phyloP scores from a whole-genome alignment of 2,329 filamentous ascomycete genomes.

The Hysterium pulicare region DNA sequence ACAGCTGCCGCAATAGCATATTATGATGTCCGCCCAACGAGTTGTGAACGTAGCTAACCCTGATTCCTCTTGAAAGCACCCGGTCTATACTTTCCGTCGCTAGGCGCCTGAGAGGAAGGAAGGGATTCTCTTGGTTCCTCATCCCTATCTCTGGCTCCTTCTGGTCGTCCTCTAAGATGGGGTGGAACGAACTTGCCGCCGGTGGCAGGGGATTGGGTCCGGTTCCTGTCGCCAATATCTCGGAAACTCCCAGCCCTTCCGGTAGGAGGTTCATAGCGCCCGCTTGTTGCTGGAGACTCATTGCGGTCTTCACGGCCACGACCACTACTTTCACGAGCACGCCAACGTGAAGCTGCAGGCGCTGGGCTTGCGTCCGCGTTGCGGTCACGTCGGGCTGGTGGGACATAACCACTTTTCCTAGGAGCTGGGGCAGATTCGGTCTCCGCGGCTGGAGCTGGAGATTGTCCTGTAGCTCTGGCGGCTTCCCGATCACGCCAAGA shows the following conservation, averaged over 20 bases:
- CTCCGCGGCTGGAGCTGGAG: slow-evolving; percentile 28
- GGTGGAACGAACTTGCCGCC: slow-evolving; percentile 30
- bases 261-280: slow-evolving; percentile 23
- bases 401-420: slow-evolving; percentile 45
- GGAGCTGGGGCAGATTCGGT: slow-evolving; percentile 32
- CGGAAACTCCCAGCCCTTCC: slow-evolving; percentile 26
- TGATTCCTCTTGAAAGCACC: slow-evolving; percentile 31
- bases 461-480: slow-evolving; percentile 35
- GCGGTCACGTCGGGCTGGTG: slow-evolving; percentile 41
- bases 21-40: too few species aligned
- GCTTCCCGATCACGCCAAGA: slow-evolving; percentile 74
- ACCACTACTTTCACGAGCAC: slow-evolving; percentile 34
- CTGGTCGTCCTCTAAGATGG: slow-evolving; percentile 21
- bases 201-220: slow-evolving; percentile 30
- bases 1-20: too few species aligned
- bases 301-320: slow-evolving; percentile 26
- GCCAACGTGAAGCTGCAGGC: slow-evolving; percentile 28
- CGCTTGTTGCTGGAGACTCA: slow-evolving; percentile 30
- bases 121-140: slow-evolving; percentile 18
- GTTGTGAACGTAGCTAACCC: slow-evolving; percentile 10
- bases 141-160: slow-evolving; percentile 21
- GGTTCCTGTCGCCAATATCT: slow-evolving; percentile 19
- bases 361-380: slow-evolving; percentile 28
- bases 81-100: slow-evolving; percentile 40
- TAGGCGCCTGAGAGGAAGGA: slow-evolving; percentile 21